phyloP scores from a whole-genome alignment of 1,284 basidiomycete genomes.

The Papiliotrema fonsecae region DNA sequence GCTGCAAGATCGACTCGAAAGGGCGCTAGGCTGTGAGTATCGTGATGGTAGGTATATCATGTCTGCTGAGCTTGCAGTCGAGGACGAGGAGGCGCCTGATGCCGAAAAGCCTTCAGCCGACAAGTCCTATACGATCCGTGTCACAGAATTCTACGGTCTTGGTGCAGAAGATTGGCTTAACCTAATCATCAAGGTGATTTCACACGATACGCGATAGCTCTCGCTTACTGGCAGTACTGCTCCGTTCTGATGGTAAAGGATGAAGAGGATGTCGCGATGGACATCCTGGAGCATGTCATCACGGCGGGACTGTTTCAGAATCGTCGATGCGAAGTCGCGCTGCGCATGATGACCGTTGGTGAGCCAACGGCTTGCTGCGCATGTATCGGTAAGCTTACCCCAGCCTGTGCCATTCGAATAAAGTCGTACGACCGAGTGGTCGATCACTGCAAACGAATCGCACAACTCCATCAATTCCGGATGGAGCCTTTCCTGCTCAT shows the following conservation, averaged over 20 bases:
- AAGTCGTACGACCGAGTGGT: constrained; percentile 59
- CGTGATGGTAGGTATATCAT: neutral
- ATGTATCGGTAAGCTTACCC: neutral
- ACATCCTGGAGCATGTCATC: constrained; percentile 72
- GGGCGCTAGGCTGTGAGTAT: constrained; percentile 28
- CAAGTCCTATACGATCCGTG: constrained; percentile 27
- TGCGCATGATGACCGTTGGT: constrained; percentile 70
- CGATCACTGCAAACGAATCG: constrained; percentile 49
- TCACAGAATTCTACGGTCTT: constrained; percentile 67
- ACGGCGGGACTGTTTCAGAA: constrained; percentile 71
- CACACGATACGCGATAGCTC: neutral
- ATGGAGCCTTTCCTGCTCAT: constrained; percentile 62
- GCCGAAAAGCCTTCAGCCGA: constrained; percentile 8
- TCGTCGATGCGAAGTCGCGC: constrained; percentile 60
- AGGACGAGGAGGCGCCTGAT: constrained; percentile 37
- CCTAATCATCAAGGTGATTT: constrained; percentile 73
- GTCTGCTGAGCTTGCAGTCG: constrained; percentile 8
- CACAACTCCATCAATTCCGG: constrained; percentile 74
- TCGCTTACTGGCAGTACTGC: constrained; percentile 60
- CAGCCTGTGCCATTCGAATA: constrained; percentile 66
- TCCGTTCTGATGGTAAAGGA: constrained; percentile 64
- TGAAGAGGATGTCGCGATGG: constrained; percentile 65
- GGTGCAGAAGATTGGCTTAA: constrained; percentile 78
- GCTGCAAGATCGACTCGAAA: constrained; percentile 44
- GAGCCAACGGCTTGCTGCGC: constrained; percentile 27